Base-by-base conservation (phyloP, 1,139 yeast species). In the Hyphopichia pseudoburtonii region DNA sequence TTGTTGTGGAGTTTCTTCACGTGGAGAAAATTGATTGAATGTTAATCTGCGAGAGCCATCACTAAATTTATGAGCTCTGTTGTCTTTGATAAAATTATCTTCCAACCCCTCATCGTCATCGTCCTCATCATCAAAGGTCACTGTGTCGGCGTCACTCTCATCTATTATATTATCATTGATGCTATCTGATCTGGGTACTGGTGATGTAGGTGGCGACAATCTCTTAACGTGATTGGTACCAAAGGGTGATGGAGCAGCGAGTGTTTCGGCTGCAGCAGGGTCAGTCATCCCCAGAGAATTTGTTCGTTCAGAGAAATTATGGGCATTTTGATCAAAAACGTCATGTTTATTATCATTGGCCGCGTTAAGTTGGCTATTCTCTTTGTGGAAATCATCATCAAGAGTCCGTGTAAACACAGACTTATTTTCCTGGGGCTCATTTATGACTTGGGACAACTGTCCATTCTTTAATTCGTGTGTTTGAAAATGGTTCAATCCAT, bases 91-190 rank as follows among this genome's bases (percentile, higher is more conserved):
- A 4, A 27, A 18, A 15, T 15, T 6, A 5, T 30, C 27, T 4
- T 21, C 8, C 22, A 12, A 25, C 9, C 7, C 16, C 4, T 10
- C 16, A n/a, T 25, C 28, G 12, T n/a, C 28, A 12, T 31, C 34
- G 5, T 23, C 22, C 10, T 37, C 41, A 3, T 51, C 57, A 30
- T 58, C 64, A 23, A 50, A 46, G 1, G 51, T 41, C 1, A 60
- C 55, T 0, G 65, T 60, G 33, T 21, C 23, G 23, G 23, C 23
- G 10, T 21, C 23, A 21, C 7, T 7, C 23, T 21, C 23, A 21
- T 21, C 10, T 21, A 21, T 21, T 21, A 21, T 7, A 21, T 21
- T 10, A 21, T 21, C 23, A 7, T 21, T 7, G 10, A 7, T 21
- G 23, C 10, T 29, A n/a, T 5, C 4, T 17, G 23, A 29, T 12